phyloP scores from a whole-genome alignment of 441 rosid species.

The Erodium moschatum region DNA sequence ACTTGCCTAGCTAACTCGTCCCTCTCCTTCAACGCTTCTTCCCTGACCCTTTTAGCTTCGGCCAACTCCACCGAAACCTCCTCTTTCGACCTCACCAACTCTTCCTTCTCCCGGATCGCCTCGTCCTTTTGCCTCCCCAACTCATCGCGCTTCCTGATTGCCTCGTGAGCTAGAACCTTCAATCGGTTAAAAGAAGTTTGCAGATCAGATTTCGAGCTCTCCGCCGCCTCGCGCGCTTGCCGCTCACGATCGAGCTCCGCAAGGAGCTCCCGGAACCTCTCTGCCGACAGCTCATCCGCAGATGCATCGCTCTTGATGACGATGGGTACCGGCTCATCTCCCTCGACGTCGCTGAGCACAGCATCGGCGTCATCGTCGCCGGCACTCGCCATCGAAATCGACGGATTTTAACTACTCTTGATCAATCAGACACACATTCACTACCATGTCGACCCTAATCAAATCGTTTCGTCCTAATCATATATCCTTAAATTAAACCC shows the following conservation, averaged over 20 bases:
- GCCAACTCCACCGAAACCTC: slow-evolving; percentile 37
- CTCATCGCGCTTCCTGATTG: slow-evolving; percentile 72
- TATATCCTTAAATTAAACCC: not conserved
- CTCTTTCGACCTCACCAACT: slow-evolving; percentile 34
- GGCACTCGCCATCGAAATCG: slow-evolving; percentile 36
- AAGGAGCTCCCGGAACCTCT: slow-evolving; percentile 45
- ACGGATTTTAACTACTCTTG: not conserved
- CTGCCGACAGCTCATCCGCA: slow-evolving; percentile 36
- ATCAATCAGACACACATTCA: not conserved
- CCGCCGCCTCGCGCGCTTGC: slow-evolving; percentile 57
- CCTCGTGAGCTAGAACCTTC: slow-evolving; percentile 69
- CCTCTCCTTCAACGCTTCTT: slow-evolving; percentile 41
- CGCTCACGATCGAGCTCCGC: slow-evolving; percentile 80
- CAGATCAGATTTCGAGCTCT: slow-evolving; percentile 60
- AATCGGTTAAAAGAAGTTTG: slow-evolving; percentile 45
- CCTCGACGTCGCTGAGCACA: slow-evolving; percentile 79
- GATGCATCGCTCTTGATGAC: slow-evolving; percentile 28
- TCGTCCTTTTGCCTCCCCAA: slow-evolving; percentile 56
- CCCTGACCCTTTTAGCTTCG: slow-evolving; percentile 37
- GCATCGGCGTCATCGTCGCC: slow-evolving; percentile 55
- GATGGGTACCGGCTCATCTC: slow-evolving; percentile 50
- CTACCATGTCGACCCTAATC: slow-evolving; percentile 1
- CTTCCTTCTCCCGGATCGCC: slow-evolving; percentile 56
- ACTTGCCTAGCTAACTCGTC: slow-evolving; percentile 41
- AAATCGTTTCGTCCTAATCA: not conserved